A percentile compares a stretch with the other conserved stretches of the same genome.
Conservation (phyloP, 2,329 filamentous ascomycete genomes). For the Aspergillus sp. region DNA sequence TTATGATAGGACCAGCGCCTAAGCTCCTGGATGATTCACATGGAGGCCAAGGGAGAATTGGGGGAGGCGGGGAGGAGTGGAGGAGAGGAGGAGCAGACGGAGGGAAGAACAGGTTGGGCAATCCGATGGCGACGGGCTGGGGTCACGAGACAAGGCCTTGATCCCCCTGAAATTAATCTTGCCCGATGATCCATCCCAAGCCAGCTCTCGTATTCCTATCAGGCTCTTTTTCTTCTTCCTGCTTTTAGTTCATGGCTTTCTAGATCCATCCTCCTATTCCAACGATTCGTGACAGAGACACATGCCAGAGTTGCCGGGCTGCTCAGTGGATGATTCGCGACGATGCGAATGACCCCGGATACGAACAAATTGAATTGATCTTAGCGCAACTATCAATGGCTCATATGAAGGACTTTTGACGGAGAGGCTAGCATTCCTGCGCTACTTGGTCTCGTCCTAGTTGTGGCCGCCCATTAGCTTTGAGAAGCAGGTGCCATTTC, state of each 20-base stretch:
- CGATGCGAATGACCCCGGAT: not conserved
- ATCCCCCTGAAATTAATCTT: not conserved
- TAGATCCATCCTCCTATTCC: not conserved
- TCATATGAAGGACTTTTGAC: not conserved
- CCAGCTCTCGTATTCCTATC: not conserved
- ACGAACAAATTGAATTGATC: not conserved
- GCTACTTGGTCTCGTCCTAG: not conserved
- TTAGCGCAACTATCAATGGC: not conserved
- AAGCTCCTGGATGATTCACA: constrained; percentile 1
- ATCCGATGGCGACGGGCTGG: not conserved
- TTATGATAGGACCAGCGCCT: not conserved
- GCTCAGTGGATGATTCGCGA: not conserved
- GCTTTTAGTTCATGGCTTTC: not conserved
- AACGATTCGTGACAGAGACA: not conserved
- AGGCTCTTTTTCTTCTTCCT: too few species aligned
- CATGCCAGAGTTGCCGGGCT: not conserved
- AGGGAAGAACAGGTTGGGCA: not conserved
- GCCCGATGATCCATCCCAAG: not conserved
- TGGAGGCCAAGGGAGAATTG: not conserved
- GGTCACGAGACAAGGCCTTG: constrained; percentile 1
- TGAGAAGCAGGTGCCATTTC: not conserved
- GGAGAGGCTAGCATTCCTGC: not conserved
- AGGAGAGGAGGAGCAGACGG: not conserved
- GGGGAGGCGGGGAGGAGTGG: not conserved
- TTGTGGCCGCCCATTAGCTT: not conserved